phyloP scores from a whole-genome alignment of 768 basidiomycete species.

The Mycena venus region DNA sequence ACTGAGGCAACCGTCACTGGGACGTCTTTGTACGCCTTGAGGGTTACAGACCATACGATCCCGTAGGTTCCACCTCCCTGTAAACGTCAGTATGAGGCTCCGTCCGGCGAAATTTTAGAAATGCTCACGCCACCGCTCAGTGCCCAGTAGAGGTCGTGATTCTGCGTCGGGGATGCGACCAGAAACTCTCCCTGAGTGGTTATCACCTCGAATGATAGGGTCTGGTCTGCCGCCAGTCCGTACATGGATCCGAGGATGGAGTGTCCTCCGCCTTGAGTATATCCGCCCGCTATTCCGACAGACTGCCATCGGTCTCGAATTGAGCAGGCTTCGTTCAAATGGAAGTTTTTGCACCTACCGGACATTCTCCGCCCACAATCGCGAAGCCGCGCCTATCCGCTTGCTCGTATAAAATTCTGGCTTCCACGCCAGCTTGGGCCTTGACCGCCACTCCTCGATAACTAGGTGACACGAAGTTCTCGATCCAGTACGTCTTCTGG shows the following conservation, averaged over 20 bases:
- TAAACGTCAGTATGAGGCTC: not conserved
- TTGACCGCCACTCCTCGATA: constrained; percentile 6
- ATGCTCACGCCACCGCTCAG: constrained; percentile 45
- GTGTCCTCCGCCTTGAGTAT: constrained; percentile 46
- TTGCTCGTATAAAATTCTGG: constrained; percentile 8
- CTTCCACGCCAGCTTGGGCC: constrained; percentile 5
- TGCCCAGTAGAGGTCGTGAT: constrained; percentile 57
- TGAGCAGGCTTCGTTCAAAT: not conserved
- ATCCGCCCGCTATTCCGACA: constrained; percentile 55
- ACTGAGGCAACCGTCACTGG: constrained; percentile 1
- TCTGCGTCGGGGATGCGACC: constrained; percentile 47
- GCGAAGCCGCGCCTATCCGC: not conserved
- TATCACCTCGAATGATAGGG: constrained; percentile 52
- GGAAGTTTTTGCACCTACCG: not conserved
- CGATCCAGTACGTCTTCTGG: not conserved
- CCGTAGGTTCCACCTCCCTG: constrained; percentile 32
- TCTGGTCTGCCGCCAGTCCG: constrained; percentile 40
- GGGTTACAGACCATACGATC: constrained; percentile 30
- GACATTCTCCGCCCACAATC: constrained; percentile 18
- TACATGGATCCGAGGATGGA: constrained; percentile 30
- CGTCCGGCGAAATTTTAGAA: too few relatives aligned
- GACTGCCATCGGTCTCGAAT: constrained; percentile 34
- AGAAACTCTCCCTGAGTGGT: constrained; percentile 52
- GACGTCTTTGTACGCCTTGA: constrained; percentile 19
- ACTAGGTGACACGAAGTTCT: not conserved